Evolutionary conservation across 768 basidiomycete species (phyloP).

Genomic region (Coprinopsis cinerea): DNA sequence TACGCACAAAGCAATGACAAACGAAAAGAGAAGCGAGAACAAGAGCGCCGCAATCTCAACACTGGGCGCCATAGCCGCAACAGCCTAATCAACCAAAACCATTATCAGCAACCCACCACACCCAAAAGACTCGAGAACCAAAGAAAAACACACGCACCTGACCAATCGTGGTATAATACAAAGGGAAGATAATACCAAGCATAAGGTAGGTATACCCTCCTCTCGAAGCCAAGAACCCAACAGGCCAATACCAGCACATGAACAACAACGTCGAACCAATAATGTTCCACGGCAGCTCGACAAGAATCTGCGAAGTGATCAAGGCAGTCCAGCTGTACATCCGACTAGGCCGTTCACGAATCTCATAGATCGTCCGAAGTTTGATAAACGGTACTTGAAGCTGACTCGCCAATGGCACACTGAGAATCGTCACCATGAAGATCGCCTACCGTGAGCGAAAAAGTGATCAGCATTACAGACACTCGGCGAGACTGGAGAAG

Average conservation of each 20-base stretch:
- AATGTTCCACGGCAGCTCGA: constrained; percentile 57
- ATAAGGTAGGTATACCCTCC: constrained; percentile 58
- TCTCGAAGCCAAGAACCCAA: constrained; percentile 48
- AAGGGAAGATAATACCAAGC: constrained; percentile 46
- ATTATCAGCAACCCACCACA: background rate
- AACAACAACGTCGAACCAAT: constrained; percentile 53
- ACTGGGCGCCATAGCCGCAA: constrained; percentile 55
- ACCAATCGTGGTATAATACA: constrained; percentile 57
- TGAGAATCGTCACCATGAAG: constrained; percentile 49
- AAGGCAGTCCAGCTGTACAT: constrained; percentile 65
- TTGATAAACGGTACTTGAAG: constrained; percentile 56
- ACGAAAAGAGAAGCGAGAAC: constrained; percentile 54
- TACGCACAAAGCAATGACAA: constrained; percentile 54
- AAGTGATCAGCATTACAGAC: constrained; percentile 1
- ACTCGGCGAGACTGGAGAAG: too few relatives aligned
- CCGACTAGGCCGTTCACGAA: constrained; percentile 59
- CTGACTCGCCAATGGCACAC: constrained; percentile 55
- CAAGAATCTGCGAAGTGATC: constrained; percentile 46
- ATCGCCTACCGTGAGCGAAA: constrained; percentile 31
- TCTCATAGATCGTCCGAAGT: constrained; percentile 57
- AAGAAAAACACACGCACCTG: constrained; percentile 29
- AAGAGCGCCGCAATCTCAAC: constrained; percentile 54
- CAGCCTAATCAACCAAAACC: constrained; percentile 34
- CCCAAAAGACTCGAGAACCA: background rate
- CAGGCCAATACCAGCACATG: constrained; percentile 67